Base-by-base conservation (phyloP, 2,329 filamentous ascomycete genomes). In the Lithohypha guttulata region DNA sequence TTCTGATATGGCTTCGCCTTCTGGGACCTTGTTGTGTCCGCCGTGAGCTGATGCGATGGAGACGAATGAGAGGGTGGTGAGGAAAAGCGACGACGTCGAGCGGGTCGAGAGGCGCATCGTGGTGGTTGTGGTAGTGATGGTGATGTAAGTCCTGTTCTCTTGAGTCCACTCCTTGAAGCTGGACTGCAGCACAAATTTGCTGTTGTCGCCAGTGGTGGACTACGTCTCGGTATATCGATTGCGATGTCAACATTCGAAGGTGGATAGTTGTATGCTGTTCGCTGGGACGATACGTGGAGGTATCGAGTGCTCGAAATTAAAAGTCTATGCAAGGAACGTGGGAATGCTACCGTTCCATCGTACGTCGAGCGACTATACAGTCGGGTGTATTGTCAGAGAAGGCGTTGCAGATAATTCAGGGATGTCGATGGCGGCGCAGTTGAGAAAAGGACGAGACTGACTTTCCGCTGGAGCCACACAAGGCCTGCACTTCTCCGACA, bases 1-100 rank as follows among this genome's bases (percentile, higher is more conserved):
- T 31, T 61, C 54, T n/a, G 81, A 84, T 53, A 84, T 65, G 20
- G 73, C 69, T 50, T 78, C 63, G 52, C 82, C 84, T 49, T 83
- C 77, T 11, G 76, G 73, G 46, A 91, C 79, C 31, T 72, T 64
- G 46, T 64, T 59, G 53, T 76, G 68, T 51, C 69, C 70, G 28
- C 70, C 71, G 53, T 75, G 71, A 33, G 67, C 69, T 20, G 53
- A 45, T 10, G 44, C 55, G 23, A 53, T 41, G n/a, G 52, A 46
- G 31, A 51, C 45, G 17, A 61, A 30, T 23, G 58, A 44, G 21
- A 59, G 45, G 27, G 53, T 42, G 13, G 20, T 22, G 27, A 47
- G 29, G 34, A 10, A 29, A 8, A 46, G 25, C 18, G 42, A 27
- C 25, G 32, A 28, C 34, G 29, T 26, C 4, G 33, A 34, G 36